phyloP scores from a whole-genome alignment of 169 alveolate species.

The Plasmodium berghei region DNA sequence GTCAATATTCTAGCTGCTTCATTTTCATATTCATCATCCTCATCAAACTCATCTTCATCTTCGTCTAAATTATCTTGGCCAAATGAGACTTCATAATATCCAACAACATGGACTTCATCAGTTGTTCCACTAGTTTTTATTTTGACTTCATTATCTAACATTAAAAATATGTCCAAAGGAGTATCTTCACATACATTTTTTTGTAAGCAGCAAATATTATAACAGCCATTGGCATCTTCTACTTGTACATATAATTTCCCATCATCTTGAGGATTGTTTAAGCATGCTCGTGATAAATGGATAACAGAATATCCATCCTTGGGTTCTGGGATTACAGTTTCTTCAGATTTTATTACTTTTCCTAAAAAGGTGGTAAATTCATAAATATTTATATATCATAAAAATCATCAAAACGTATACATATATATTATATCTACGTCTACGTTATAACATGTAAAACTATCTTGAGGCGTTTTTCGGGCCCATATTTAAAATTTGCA shows the following conservation, averaged over 20 bases:
- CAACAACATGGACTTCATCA: conserved; percentile 92
- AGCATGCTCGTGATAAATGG: conserved; percentile 90
- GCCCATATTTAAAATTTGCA: too few relatives aligned
- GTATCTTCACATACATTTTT: conserved; percentile 91
- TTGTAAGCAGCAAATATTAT: conserved; percentile 89
- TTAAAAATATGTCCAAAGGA: conserved; percentile 89
- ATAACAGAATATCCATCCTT: conserved; percentile 83
- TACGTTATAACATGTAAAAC: too few relatives aligned
- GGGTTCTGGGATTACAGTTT: conserved; percentile 78
- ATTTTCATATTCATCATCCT: conserved; percentile 85
- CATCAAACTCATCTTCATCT: conserved; percentile 86
- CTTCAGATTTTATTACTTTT: conserved; percentile 79
- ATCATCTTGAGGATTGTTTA: conserved; percentile 89
- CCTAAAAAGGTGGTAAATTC: conserved; percentile 26
- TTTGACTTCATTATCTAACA: conserved; percentile 86
- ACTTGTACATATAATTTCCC: conserved; percentile 90
- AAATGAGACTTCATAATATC: conserved; percentile 91
- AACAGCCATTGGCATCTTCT: conserved; percentile 87
- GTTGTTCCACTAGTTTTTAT: conserved; percentile 89
- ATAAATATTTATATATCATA: not conserved
- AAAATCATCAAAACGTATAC: not conserved
- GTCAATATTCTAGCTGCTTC: conserved; percentile 85
- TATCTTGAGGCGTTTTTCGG: too few relatives aligned
- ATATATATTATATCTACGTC: not conserved
- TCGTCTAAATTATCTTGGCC: conserved; percentile 89